Conservation (phyloP, 2,329 filamentous ascomycete species). For the Colletotrichum lini region DNA sequence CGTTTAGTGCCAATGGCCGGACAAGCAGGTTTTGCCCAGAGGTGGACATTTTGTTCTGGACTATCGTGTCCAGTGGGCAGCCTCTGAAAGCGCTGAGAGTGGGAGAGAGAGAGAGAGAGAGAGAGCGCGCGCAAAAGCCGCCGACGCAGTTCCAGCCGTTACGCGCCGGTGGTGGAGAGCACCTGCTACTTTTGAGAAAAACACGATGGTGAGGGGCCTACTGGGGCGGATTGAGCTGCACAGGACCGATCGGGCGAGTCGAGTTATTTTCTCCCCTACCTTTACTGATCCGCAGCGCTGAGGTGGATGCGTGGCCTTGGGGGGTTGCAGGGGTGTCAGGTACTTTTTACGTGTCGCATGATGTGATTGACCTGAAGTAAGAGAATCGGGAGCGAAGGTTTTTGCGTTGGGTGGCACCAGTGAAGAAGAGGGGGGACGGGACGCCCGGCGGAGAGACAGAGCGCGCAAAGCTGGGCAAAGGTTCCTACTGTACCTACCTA, state of each 20-base stretch:
- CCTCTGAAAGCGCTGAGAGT: conserved; percentile 16
- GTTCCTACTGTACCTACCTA: neutral
- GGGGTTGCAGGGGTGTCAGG: conserved; percentile 37
- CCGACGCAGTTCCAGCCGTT: neutral
- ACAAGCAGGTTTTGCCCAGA: neutral
- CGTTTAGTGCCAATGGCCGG: neutral
- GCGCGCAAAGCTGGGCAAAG: neutral
- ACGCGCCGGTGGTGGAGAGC: conserved; percentile 13
- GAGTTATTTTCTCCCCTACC: conserved; percentile 18
- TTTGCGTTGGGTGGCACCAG: conserved; percentile 15
- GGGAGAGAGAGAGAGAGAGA: neutral
- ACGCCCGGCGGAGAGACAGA: neutral
- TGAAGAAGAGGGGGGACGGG: neutral
- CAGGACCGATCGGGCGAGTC: conserved; percentile 35
- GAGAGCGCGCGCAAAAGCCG: too few relatives aligned
- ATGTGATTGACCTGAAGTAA: conserved; percentile 36
- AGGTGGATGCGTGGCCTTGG: conserved; percentile 35
- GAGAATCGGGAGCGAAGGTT: conserved; percentile 25
- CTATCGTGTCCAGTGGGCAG: conserved; percentile 1
- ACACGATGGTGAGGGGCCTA: conserved; percentile 26
- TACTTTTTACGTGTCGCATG: conserved; percentile 37
- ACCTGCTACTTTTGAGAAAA: conserved; percentile 16
- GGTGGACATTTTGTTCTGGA: conserved; percentile 4
- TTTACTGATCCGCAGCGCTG: conserved; percentile 39
- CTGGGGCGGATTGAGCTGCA: conserved; percentile 7